These are phyloP conservation scores for Trichoderma erinaceum DNA, from an alignment of 495 filamentous ascomycete species.

Conservation along the genomic window DNA sequence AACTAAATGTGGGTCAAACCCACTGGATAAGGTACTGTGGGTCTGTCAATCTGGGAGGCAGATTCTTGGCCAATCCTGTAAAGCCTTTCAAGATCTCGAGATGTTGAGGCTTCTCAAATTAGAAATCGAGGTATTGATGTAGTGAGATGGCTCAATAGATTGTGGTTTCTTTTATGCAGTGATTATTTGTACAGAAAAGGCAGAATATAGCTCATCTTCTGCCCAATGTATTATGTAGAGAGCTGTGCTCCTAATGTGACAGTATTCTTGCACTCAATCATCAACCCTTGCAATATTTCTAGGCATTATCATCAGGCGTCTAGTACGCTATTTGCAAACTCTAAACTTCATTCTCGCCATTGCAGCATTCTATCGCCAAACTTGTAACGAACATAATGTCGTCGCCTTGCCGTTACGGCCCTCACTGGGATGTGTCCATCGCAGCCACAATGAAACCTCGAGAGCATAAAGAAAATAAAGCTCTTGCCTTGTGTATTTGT, in stretches of 20 bases:
- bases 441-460: background rate
- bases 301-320: background rate
- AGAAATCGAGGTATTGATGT: background rate
- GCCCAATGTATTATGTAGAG: too few species aligned
- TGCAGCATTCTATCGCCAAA: background rate
- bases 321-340: background rate
- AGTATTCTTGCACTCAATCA: too few species aligned
- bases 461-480: background rate
- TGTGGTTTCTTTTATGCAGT: too few species aligned
- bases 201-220: too few species aligned
- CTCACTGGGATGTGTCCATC: background rate
- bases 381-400: background rate
- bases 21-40: background rate
- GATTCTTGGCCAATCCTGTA: background rate
- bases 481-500: background rate
- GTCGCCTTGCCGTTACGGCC: background rate
- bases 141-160: too few species aligned
- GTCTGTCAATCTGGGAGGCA: background rate
- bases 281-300: background rate
- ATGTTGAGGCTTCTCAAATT: background rate
- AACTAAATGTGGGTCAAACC: background rate
- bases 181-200: too few species aligned
- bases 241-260: too few species aligned
- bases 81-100: background rate
- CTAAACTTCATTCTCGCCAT: background rate